Evolutionary conservation across 768 basidiomycete species (phyloP).

Genomic region (Basidioascus undulatus): DNA sequence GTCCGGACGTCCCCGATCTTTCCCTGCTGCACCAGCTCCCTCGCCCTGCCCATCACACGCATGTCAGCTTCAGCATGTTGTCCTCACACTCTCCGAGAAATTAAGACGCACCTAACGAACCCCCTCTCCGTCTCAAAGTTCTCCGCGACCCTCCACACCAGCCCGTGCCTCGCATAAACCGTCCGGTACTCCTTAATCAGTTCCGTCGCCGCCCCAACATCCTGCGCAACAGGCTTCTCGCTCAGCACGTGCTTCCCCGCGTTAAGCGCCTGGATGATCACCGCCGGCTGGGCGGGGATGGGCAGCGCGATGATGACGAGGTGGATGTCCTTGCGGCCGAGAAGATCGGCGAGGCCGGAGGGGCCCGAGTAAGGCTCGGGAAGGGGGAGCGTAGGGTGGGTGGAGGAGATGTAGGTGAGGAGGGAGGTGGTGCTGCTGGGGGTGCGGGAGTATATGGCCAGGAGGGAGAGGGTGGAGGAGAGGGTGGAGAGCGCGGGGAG

Average conservation of each 20-base stretch:
- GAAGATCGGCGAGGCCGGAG: slow-evolving; percentile 33
- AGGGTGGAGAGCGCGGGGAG: slow-evolving; percentile 45
- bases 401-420: slow-evolving; percentile 23
- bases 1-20: not conserved
- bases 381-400: slow-evolving; percentile 21
- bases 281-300: slow-evolving; percentile 43
- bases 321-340: slow-evolving; percentile 40
- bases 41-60: slow-evolving; percentile 23
- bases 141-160: slow-evolving; percentile 63
- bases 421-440: slow-evolving; percentile 32
- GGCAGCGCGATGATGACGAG: slow-evolving; percentile 56
- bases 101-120: slow-evolving; percentile 4
- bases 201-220: slow-evolving; percentile 35
- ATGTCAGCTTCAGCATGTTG: slow-evolving; percentile 7
- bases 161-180: slow-evolving; percentile 37
- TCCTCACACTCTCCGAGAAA: slow-evolving; percentile 12
- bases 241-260: slow-evolving; percentile 73
- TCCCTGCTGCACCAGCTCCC: not conserved
- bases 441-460: slow-evolving; percentile 62
- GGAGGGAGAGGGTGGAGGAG: slow-evolving; percentile 27
- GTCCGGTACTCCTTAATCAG: slow-evolving; percentile 43
- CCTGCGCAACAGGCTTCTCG: slow-evolving; percentile 65
- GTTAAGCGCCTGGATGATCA: slow-evolving; percentile 28
- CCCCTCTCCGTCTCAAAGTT: slow-evolving; percentile 48
- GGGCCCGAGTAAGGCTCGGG: slow-evolving; percentile 32